A percentile compares a stretch with the other conserved stretches of the same genome.
Conservation (phyloP, 306 rosid genomes). For the Begonia loranthoides region DNA sequence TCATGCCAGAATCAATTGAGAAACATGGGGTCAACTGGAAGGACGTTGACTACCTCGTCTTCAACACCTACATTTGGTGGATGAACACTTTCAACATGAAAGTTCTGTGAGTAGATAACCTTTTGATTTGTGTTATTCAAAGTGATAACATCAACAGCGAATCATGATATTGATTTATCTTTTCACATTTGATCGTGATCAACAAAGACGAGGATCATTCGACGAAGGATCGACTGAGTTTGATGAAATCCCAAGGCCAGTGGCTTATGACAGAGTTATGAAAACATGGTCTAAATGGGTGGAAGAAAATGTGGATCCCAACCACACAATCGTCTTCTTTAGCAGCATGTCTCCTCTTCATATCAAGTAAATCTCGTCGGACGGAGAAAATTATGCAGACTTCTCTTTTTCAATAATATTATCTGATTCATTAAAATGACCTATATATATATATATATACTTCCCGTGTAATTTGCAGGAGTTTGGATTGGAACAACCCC, state of each 20-base stretch:
- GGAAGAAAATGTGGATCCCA: constrained; percentile 57
- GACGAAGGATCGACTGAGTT: constrained; percentile 63
- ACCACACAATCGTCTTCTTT: constrained; percentile 70
- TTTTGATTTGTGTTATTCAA: not conserved
- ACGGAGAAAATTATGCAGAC: too few species aligned
- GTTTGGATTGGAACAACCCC: constrained; percentile 78
- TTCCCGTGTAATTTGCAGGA: constrained; percentile 25
- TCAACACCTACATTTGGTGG: constrained; percentile 99
- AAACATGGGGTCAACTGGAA: constrained; percentile 80
- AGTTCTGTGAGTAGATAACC: constrained; percentile 50
- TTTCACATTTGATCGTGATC: constrained; percentile 1
- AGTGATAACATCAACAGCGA: not conserved
- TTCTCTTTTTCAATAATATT: not conserved
- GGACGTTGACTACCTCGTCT: constrained; percentile 60
- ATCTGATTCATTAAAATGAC: not conserved
- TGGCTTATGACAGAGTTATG: constrained; percentile 53
- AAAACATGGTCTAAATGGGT: constrained; percentile 81
- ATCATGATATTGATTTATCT: constrained; percentile 5
- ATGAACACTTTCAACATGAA: constrained; percentile 77
- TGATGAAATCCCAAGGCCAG: constrained; percentile 59
- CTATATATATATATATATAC: not conserved
- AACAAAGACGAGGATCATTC: constrained; percentile 71
- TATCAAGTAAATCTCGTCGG: constrained; percentile 53
- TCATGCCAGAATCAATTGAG: constrained; percentile 79
- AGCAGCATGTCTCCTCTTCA: constrained; percentile 92